Evolutionary conservation across 2,329 filamentous ascomycete species (phyloP).

Genomic region (Ramichloridium luteum): DNA sequence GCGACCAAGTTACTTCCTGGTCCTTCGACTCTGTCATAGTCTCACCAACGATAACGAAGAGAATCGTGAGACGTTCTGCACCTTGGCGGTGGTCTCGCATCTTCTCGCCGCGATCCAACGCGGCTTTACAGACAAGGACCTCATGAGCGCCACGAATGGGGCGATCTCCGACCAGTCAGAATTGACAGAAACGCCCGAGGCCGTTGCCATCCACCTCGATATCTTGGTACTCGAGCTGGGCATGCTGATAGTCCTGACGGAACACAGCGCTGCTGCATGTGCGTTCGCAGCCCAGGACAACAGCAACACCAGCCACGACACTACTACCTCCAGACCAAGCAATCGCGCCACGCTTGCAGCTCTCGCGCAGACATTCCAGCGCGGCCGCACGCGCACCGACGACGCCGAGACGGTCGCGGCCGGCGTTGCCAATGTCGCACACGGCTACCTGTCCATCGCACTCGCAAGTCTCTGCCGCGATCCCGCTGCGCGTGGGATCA

Average conservation of each 20-base stretch:
- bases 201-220: slow-evolving; percentile 44
- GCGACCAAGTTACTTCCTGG: slow-evolving; percentile 26
- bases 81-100: slow-evolving; percentile 33
- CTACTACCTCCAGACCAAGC: too few species aligned
- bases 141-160: too few species aligned
- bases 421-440: slow-evolving; percentile 65
- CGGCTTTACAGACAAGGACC: slow-evolving; percentile 17
- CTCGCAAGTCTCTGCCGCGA: slow-evolving; percentile 68
- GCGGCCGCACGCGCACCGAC: slow-evolving; percentile 17
- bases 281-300: slow-evolving; percentile 7
- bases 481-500: slow-evolving; percentile 26
- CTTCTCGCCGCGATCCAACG: slow-evolving; percentile 20
- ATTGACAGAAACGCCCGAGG: neutral
- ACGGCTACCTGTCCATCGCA: slow-evolving; percentile 76
- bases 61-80: slow-evolving; percentile 57
- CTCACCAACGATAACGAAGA: slow-evolving; percentile 67
- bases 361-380: slow-evolving; percentile 19
- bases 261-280: slow-evolving; percentile 54
- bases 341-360: slow-evolving; percentile 10
- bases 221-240: slow-evolving; percentile 66
- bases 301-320: too few species aligned
- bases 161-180: neutral
- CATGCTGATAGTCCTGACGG: slow-evolving; percentile 75
- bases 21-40: slow-evolving; percentile 66
- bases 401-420: slow-evolving; percentile 59